phyloP scores from a whole-genome alignment of 148 eudicot genomes.

The Rhododendron ferrugineum region DNA sequence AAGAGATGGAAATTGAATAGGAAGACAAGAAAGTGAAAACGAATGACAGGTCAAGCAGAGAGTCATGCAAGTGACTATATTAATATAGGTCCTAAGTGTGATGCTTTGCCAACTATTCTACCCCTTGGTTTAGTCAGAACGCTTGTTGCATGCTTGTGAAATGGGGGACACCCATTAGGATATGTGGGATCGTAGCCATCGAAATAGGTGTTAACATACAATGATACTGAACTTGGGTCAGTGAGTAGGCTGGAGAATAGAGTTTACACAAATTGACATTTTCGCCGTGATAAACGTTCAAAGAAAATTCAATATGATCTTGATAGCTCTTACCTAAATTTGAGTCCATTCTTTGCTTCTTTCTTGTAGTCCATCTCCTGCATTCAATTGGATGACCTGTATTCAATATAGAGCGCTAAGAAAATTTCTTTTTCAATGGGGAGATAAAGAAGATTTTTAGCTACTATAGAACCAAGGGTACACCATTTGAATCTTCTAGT shows the following conservation, averaged over 20 bases:
- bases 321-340: conserved; percentile 53
- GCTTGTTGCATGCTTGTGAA: neutral
- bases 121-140: neutral
- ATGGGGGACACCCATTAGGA: neutral
- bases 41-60: neutral
- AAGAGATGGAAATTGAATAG: neutral
- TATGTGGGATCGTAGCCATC: neutral
- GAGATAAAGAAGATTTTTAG: neutral
- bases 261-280: neutral
- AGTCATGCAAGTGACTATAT: neutral
- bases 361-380: conserved; percentile 99
- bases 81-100: neutral
- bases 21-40: neutral
- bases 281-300: neutral
- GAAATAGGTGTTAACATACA: neutral
- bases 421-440: conserved; percentile 22
- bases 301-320: neutral
- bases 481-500: conserved; percentile 1
- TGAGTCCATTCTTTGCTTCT: conserved; percentile 86
- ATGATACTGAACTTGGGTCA: neutral
- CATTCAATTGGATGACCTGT: conserved; percentile 99
- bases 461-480: neutral
- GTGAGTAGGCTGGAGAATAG: neutral
- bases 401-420: conserved; percentile 96
- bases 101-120: neutral